A percentile compares a stretch with the other conserved stretches of the same genome.
Evolutionary conservation across 2,329 filamentous ascomycete species (phyloP).

Genomic region (Epichloe bromicola): DNA sequence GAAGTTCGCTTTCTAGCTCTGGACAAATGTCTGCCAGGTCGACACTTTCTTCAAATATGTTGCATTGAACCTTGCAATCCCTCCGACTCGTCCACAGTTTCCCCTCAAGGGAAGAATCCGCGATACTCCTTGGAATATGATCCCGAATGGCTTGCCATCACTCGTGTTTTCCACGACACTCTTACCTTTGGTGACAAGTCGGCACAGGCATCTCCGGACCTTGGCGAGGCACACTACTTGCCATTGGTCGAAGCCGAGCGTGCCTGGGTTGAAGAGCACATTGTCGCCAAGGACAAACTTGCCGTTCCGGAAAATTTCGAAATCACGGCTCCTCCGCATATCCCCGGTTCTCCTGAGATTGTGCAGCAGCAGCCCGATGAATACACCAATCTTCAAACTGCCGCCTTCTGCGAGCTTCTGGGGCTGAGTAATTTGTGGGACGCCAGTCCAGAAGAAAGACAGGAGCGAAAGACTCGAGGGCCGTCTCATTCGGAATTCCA

Average conservation of each 20-base stretch:
- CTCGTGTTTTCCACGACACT: conserved; percentile 59
- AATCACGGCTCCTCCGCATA: conserved; percentile 60
- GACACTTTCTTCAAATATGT: conserved; percentile 71
- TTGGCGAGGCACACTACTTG: conserved; percentile 56
- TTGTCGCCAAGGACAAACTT: conserved; percentile 50
- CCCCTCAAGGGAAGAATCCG: conserved; percentile 10
- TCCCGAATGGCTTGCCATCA: conserved; percentile 90
- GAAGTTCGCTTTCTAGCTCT: conserved; percentile 75
- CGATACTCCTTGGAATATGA: conserved; percentile 66
- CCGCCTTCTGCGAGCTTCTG: conserved; percentile 65
- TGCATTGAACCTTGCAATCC: conserved; percentile 40
- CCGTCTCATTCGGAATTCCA: conserved; percentile 32
- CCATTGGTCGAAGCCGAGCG: conserved; percentile 56
- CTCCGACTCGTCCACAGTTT: conserved; percentile 11
- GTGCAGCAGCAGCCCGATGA: conserved; percentile 57
- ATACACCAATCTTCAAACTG: conserved; percentile 79
- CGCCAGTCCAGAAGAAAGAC: conserved; percentile 57
- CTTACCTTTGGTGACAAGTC: conserved; percentile 49
- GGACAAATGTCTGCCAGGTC: conserved; percentile 75
- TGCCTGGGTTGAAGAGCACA: conserved; percentile 67
- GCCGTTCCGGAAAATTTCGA: conserved; percentile 67
- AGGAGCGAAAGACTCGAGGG: conserved; percentile 41
- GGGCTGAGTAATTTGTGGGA: conserved; percentile 66
- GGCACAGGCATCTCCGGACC: conserved; percentile 41
- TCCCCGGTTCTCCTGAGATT: conserved; percentile 40